A percentile compares a stretch with the other conserved stretches of the same genome.
These are phyloP conservation scores for Myriosclerotinia duriaeana DNA, from an alignment of 2,329 filamentous ascomycete genomes.

Conservation along the genomic window DNA sequence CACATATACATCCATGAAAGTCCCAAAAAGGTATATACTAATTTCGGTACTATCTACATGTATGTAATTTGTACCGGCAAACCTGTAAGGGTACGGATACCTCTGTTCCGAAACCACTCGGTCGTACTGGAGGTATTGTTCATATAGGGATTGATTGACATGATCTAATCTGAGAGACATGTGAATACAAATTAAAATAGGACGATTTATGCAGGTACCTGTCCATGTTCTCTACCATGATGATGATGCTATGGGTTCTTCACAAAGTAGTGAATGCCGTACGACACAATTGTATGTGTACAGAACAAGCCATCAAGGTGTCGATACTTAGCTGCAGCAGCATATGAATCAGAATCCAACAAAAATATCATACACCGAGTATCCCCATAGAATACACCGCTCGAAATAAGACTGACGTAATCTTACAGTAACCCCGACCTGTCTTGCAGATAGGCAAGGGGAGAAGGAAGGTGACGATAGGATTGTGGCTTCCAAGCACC, in stretches of 20 bases:
- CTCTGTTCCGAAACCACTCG: no score
- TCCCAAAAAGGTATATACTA: no score
- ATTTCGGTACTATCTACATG: no score
- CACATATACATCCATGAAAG: not conserved
- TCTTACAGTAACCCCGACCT: no score
- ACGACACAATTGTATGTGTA: not conserved
- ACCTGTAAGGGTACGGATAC: no score
- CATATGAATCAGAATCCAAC: no score
- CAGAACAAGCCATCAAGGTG: not conserved
- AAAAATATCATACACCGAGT: no score
- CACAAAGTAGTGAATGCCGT: not conserved
- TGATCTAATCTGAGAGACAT: no score
- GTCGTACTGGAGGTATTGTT: no score
- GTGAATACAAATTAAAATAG: not conserved
- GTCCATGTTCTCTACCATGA: not conserved
- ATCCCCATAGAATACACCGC: no score
- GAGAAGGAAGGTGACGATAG: not conserved
- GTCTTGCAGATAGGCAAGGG: not conserved
- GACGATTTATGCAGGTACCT: not conserved
- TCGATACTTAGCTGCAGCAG: not conserved
- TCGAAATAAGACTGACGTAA: not conserved
- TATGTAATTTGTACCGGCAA: no score
- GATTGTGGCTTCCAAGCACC: not conserved
- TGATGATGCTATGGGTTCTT: not conserved
- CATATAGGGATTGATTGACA: no score